Conservation (phyloP, 139 green algal genomes). For the Tetratostichococcus sp. region DNA sequence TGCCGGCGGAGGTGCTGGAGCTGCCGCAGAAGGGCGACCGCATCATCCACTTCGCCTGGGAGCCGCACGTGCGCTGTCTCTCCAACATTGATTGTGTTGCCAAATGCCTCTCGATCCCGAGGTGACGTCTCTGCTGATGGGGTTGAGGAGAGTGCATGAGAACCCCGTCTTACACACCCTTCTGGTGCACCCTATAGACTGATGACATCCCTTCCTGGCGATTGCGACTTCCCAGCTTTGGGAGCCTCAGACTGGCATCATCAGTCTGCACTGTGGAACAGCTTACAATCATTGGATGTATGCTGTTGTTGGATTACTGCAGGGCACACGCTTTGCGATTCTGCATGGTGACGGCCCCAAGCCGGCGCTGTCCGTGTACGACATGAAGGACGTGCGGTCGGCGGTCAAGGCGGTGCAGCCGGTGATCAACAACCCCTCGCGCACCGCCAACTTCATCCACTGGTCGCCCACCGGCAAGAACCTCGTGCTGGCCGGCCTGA, state of each 20-base stretch:
- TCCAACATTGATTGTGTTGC: background rate
- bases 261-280: too few species aligned
- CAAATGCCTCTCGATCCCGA: too few species aligned
- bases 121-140: too few species aligned
- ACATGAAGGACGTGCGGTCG: constrained; percentile 78
- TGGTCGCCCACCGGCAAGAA: constrained; percentile 89
- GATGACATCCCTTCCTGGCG: too few species aligned
- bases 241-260: too few species aligned
- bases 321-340: constrained; percentile 84
- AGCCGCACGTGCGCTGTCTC: constrained; percentile 53
- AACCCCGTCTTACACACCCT: too few species aligned
- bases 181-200: too few species aligned
- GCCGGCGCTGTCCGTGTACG: constrained; percentile 87
- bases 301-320: background rate
- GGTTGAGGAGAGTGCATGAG: too few species aligned
- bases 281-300: too few species aligned
- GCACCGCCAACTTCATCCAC: constrained; percentile 75
- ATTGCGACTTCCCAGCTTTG: too few species aligned
- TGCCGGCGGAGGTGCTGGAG: constrained; percentile 65
- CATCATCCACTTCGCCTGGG: constrained; percentile 88
- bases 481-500: constrained; percentile 92
- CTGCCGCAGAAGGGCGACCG: constrained; percentile 68
- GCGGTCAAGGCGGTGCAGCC: constrained; percentile 31
- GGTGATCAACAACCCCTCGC: constrained; percentile 57
- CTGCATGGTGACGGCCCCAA: constrained; percentile 86